Percentiles rank a stretch among this genome's conserved stretches.
phyloP scores from a whole-genome alignment of 768 basidiomycete species.

The Suillus cothurnatus region DNA sequence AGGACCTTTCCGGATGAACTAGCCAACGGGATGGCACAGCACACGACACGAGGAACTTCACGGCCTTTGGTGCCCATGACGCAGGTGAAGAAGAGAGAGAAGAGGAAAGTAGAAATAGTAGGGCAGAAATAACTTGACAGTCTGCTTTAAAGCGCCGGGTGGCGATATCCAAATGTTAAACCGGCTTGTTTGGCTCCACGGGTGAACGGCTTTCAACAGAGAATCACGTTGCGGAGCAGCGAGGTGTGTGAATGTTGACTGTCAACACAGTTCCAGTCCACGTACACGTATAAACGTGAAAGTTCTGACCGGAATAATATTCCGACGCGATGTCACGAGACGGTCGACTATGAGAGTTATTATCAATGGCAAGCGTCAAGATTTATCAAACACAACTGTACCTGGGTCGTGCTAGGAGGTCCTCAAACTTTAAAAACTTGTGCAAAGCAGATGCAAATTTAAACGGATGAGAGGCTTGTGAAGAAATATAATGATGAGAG shows the following conservation, averaged over 20 bases:
- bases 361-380: slow-evolving; percentile 4
- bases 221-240: neutral
- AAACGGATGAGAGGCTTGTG: neutral
- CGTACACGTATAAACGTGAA: slow-evolving; percentile 8
- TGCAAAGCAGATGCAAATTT: neutral
- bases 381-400: neutral
- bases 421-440: neutral
- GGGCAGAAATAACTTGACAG: neutral
- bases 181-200: neutral
- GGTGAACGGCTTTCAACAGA: neutral
- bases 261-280: slow-evolving; percentile 1
- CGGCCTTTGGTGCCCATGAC: slow-evolving; percentile 71
- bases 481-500: neutral
- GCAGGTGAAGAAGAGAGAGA: slow-evolving; percentile 7
- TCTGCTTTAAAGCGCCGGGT: neutral
- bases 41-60: slow-evolving; percentile 80
- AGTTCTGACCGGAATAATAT: neutral
- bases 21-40: slow-evolving; percentile 86
- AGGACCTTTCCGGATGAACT: slow-evolving; percentile 76
- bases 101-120: neutral
- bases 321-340: slow-evolving; percentile 1
- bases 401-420: slow-evolving; percentile 2
- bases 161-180: neutral
- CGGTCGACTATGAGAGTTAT: neutral
- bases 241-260: slow-evolving; percentile 10